Base-by-base conservation (phyloP, 768 basidiomycete genomes). In the Podaxis sp. region DNA sequence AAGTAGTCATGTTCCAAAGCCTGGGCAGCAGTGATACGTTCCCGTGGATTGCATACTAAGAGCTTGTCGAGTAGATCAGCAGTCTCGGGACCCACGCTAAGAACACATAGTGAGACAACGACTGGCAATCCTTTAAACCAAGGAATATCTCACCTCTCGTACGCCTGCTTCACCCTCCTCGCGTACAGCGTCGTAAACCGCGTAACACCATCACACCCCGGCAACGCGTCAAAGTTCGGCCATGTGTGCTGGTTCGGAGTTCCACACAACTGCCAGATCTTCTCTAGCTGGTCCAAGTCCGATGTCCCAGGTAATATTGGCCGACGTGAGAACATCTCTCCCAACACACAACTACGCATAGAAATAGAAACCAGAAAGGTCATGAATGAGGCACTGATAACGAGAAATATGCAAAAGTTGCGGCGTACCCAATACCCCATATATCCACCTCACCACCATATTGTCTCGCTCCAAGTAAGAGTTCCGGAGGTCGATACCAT, bases 371-470 rank as follows among this genome's bases (percentile, higher is more conserved):
- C 46, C 27, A 12, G 52, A 9, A 36, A 49, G 17, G 15, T 37
- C 9, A 37, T 55, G 62, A 4, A 17, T 50, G 13, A 63, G 24
- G 19, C 1, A 6, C 36, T 13, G 8, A 47, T 11, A 19, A 64
- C 17, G 27, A 51, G 46, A 59, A 12, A 38, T 25, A 7, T 37
- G 37, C 24, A 33, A 52, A 58, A 43, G 27, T 24, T 59, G 38
- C 50, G 27, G 79, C 87, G 68, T 71, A 96, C 87, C 96, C 97
- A 57, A 98, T 88, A 6, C 96, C 94, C 97, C 97, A 99, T 69
- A 99, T 89, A 74, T 99, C 97, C 47, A 99, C 90, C 67, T 94
- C 93, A 0, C 93, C 91, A 8, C 94, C 94, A 67, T 99, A 98
- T 64, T 91, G 85, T 51, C 88, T 82, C 15, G 93, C 90, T 43